These are phyloP conservation scores for Gloeostereum incarnatum DNA, from an alignment of 768 basidiomycete species.

Conservation along the genomic window DNA sequence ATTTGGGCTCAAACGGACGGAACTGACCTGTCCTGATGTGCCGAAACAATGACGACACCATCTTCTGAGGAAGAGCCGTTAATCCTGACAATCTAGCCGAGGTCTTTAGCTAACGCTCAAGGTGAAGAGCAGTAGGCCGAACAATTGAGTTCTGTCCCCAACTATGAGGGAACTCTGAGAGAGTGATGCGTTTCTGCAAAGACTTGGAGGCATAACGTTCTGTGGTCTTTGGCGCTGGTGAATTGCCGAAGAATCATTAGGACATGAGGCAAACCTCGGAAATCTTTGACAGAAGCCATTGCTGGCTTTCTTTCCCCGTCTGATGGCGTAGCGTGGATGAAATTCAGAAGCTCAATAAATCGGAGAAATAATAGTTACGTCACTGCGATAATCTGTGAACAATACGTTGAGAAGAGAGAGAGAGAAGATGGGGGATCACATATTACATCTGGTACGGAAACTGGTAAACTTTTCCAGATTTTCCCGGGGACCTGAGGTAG, in stretches of 20 bases:
- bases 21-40: constrained; percentile 74
- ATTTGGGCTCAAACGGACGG: constrained; percentile 3
- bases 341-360: constrained; percentile 13
- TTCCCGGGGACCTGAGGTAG: constrained; percentile 51
- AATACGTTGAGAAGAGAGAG: constrained; percentile 13
- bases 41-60: constrained; percentile 59
- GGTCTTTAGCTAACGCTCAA: constrained; percentile 8
- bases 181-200: constrained; percentile 46
- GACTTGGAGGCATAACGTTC: constrained; percentile 49
- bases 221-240: constrained; percentile 44
- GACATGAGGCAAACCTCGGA: constrained; percentile 33
- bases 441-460: constrained; percentile 67
- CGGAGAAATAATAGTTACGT: constrained; percentile 34
- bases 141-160: constrained; percentile 85
- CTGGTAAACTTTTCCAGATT: constrained; percentile 60
- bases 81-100: constrained; percentile 59
- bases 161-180: constrained; percentile 66
- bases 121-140: constrained; percentile 14
- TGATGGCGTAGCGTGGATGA: constrained; percentile 15
- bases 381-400: constrained; percentile 58
- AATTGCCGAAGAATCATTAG: constrained; percentile 4
- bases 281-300: constrained; percentile 67
- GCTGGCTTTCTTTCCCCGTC: constrained; percentile 71
- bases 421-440: constrained; percentile 5
- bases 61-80: constrained; percentile 61